Evolutionary conservation across 140 eudicot genomes (phyloP), one percentile per base, ranked within the genome.

Genomic region (Erigeron philadelphicus): DNA sequence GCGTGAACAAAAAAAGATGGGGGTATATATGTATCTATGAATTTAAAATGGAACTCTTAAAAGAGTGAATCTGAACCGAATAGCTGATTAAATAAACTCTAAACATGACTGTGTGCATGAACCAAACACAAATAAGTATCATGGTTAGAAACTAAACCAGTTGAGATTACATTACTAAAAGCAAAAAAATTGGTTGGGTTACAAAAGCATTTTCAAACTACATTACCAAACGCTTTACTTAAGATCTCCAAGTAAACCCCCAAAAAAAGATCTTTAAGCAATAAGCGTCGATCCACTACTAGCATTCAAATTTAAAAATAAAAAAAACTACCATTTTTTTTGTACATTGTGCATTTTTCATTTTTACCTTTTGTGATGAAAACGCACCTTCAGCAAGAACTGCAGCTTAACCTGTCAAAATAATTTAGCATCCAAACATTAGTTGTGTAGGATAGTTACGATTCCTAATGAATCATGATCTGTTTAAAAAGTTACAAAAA

Each of bases 311-410:
- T 31, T 21, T 21, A 21, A 0, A 21, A 21, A 21, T 1, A 43
- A 47, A 17, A 41, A 75, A 50, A 70, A 54, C 46, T 19, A 41
- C 55, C 66, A 12, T 41, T 47, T 72, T 72, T 45, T 72, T 73
- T 60, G 68, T 38, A 60, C 16, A 23, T 61, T 41, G 6, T 66
- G 49, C n/a, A 42, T 7, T 42, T 49, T 15, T 44, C 62, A 38
- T 12, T 56, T 38, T 88, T 77, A 84, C 83, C 87, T 71, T 74
- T 93, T 93, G 87, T 84, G 88, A 80, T 82, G 88, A 64, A 93
- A 93, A 82, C 89, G 83, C 70, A 93, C 98, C 83, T 93, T 93
- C 87, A 89, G 73, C 68, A 93, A 78, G 82, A 83, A 93, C 81
- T 93, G 98, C 95, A 93, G 50, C 90, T 93, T 93, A 19, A 93